Conservation (phyloP, 2,329 filamentous ascomycete species). For the Colletotrichum liriopes region DNA sequence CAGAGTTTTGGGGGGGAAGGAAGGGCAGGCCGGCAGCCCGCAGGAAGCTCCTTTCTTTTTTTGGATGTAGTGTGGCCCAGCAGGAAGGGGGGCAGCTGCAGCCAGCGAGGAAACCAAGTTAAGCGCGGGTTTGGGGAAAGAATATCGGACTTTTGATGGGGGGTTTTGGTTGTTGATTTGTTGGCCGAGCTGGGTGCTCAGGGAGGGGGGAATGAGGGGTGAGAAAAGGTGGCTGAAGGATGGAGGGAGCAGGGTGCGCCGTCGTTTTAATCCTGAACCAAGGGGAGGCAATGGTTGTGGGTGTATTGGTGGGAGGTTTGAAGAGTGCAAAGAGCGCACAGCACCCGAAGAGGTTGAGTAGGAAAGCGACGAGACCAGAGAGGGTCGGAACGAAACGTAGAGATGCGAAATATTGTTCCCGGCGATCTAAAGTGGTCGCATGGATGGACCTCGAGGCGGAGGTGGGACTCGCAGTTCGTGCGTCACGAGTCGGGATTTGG, state of each 20-base stretch:
- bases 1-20: constrained; percentile 26
- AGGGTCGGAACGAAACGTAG: not conserved
- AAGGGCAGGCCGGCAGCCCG: constrained; percentile 13
- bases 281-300: not conserved
- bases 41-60: constrained; percentile 39
- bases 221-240: not conserved
- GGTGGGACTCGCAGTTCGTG: constrained; percentile 24
- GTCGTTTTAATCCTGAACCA: not conserved
- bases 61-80: constrained; percentile 27
- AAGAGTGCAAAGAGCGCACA: not conserved
- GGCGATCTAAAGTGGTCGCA: constrained; percentile 31
- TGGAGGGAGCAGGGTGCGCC: not conserved
- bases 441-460: constrained; percentile 17
- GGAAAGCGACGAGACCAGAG: not conserved
- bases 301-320: not conserved
- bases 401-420: constrained; percentile 18
- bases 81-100: constrained; percentile 31
- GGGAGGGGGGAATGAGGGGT: not conserved
- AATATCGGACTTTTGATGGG: constrained; percentile 8
- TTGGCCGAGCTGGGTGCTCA: not conserved
- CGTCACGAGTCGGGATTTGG: constrained; percentile 38
- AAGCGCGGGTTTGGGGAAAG: constrained; percentile 24
- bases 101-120: constrained; percentile 1
- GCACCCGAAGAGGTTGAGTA: not conserved
- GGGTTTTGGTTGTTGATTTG: not conserved